Evolutionary conservation across 179 eudicot species (phyloP).

Genomic region (Spinacia oleracea): DNA sequence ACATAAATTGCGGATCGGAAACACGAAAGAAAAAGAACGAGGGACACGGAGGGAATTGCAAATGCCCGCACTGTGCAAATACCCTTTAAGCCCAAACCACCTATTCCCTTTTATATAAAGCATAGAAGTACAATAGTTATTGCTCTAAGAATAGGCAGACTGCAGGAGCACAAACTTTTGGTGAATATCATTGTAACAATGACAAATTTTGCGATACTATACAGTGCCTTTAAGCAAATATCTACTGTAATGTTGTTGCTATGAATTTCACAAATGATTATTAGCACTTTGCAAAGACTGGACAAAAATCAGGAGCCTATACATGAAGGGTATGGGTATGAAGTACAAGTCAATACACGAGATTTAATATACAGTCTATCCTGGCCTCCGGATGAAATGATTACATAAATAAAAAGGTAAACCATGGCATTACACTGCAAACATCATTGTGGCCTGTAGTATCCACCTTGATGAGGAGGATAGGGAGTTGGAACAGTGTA

Average conservation of each 20-base stretch:
- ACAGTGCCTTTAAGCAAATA: neutral
- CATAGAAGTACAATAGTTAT: no score
- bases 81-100: no score
- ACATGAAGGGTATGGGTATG: neutral
- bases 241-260: neutral
- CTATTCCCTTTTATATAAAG: no score
- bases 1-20: no score
- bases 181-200: neutral
- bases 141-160: neutral
- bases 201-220: neutral
- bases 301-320: slow-evolving; percentile 11
- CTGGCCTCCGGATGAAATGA: neutral
- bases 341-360: slow-evolving; percentile 13
- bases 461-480: slow-evolving; percentile 84
- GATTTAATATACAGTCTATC: neutral
- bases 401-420: neutral
- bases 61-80: no score
- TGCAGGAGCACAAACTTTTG: neutral
- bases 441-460: slow-evolving; percentile 61
- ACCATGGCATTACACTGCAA: neutral
- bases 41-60: no score
- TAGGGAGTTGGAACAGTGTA: slow-evolving; percentile 63
- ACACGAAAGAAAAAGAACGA: no score
- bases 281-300: neutral
- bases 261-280: neutral